Percentiles rank a stretch among this genome's conserved stretches.
These are phyloP conservation scores for Rhizopus microsporus DNA, from an alignment of 371 early-diverging fungal species.

Conservation along the genomic window DNA sequence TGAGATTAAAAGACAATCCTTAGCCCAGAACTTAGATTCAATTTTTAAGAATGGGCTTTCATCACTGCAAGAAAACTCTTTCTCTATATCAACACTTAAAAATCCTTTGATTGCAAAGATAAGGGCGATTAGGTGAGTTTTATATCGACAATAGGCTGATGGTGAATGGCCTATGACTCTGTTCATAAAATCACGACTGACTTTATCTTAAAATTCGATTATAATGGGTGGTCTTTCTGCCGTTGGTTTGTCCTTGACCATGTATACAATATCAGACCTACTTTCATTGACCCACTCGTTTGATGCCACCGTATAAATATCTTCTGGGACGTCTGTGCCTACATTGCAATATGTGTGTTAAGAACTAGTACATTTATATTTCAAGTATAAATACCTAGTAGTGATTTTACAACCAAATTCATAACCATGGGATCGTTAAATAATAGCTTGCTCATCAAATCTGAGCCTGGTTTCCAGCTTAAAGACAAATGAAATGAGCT, in stretches of 20 bases:
- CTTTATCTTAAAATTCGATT: constrained; percentile 13
- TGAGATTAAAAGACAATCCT: constrained; percentile 11
- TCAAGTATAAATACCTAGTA: constrained; percentile 13
- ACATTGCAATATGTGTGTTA: constrained; percentile 8
- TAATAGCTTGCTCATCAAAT: constrained; percentile 19
- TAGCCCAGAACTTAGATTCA: constrained; percentile 13
- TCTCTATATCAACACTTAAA: constrained; percentile 12
- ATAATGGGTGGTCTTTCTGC: constrained; percentile 12
- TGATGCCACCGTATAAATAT: constrained; percentile 12
- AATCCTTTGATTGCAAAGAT: constrained; percentile 14
- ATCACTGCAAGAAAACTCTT: constrained; percentile 12
- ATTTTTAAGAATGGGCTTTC: constrained; percentile 14
- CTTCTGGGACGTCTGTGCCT: constrained; percentile 7
- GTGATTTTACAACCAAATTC: constrained; percentile 20
- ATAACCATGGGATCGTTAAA: constrained; percentile 18
- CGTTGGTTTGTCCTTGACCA: constrained; percentile 8
- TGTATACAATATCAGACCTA: constrained; percentile 10
- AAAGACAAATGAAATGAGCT: background rate
- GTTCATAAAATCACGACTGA: constrained; percentile 3
- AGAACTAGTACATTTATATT: constrained; percentile 9
- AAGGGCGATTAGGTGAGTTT: constrained; percentile 8
- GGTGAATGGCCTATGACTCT: constrained; percentile 11
- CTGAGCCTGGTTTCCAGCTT: constrained; percentile 3
- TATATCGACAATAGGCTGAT: constrained; percentile 6
- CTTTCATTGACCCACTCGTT: constrained; percentile 16